Conservation (phyloP, 2,329 filamentous ascomycete species). For the Endoconidiophora laricicola region DNA sequence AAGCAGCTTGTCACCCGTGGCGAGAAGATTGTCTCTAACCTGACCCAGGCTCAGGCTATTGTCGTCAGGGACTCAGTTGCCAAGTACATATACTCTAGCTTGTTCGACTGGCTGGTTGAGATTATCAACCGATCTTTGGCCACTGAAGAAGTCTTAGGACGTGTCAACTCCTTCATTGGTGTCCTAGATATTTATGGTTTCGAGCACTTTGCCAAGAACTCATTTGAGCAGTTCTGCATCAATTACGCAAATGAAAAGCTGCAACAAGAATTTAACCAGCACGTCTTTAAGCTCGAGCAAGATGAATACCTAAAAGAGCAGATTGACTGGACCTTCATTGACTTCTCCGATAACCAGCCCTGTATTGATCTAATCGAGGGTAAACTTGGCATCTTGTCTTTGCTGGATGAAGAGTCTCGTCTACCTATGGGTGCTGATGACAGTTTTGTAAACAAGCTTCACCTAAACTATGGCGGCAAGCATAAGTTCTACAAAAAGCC, state of each 20-base stretch:
- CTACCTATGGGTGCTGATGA: constrained; percentile 95
- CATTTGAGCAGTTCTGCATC: constrained; percentile 99
- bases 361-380: constrained; percentile 98
- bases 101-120: constrained; percentile 99
- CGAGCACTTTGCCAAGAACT: constrained; percentile 98
- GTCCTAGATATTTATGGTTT: constrained; percentile 99
- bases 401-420: constrained; percentile 90
- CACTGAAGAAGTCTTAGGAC: constrained; percentile 67
- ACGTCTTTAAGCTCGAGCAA: constrained; percentile 97
- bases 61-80: constrained; percentile 95
- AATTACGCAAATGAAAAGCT: constrained; percentile 99
- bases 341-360: constrained; percentile 97
- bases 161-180: constrained; percentile 83
- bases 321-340: constrained; percentile 99
- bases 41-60: constrained; percentile 81
- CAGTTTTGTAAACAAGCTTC: constrained; percentile 88
- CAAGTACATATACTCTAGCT: constrained; percentile 94
- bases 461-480: constrained; percentile 86
- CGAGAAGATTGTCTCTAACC: constrained; percentile 92
- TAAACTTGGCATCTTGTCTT: constrained; percentile 79
- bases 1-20: constrained; percentile 93
- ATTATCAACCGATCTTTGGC: constrained; percentile 85
- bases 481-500: constrained; percentile 98
- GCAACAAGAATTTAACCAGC: constrained; percentile 97
- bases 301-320: constrained; percentile 92